phyloP scores from a whole-genome alignment of 2,329 filamentous ascomycete genomes.

The Colletotrichum spaethianum region DNA sequence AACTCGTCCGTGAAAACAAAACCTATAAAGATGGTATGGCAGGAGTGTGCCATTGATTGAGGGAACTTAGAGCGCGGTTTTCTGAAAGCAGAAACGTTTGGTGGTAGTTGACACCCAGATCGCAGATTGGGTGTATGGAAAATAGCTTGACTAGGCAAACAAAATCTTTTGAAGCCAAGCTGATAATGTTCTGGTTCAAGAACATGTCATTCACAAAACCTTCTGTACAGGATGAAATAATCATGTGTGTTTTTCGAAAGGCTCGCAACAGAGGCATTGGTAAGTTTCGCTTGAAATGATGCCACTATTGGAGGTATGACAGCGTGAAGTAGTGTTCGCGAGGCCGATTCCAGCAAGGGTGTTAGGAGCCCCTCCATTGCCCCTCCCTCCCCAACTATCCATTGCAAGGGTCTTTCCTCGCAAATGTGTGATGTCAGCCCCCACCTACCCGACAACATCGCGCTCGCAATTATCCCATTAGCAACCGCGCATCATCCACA shows the following conservation, averaged over 20 bases:
- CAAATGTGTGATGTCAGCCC: constrained; percentile 41
- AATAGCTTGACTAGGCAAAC: not conserved
- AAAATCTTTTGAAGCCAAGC: not conserved
- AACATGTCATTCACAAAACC: not conserved
- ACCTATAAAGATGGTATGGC: too few relatives aligned
- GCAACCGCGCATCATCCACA: constrained; percentile 44
- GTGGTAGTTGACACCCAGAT: not conserved
- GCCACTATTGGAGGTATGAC: not conserved
- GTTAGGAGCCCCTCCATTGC: constrained; percentile 33
- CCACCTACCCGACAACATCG: constrained; percentile 36
- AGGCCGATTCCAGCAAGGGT: not conserved
- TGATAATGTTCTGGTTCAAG: not conserved
- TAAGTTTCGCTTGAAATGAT: not conserved
- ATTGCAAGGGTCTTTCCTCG: constrained; percentile 29
- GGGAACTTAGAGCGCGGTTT: not conserved
- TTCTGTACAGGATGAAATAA: not conserved
- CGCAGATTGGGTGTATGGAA: too few relatives aligned
- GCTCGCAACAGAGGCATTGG: not conserved
- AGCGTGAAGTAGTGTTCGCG: not conserved
- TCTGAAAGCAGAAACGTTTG: not conserved
- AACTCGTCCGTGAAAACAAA: too few relatives aligned
- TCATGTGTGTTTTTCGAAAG: not conserved
- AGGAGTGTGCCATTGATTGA: too few relatives aligned
- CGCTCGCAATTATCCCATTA: constrained; percentile 26
- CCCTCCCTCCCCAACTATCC: constrained; percentile 23